Base-by-base conservation (phyloP, 1,284 basidiomycete genomes). In the Puccinia hordei region DNA sequence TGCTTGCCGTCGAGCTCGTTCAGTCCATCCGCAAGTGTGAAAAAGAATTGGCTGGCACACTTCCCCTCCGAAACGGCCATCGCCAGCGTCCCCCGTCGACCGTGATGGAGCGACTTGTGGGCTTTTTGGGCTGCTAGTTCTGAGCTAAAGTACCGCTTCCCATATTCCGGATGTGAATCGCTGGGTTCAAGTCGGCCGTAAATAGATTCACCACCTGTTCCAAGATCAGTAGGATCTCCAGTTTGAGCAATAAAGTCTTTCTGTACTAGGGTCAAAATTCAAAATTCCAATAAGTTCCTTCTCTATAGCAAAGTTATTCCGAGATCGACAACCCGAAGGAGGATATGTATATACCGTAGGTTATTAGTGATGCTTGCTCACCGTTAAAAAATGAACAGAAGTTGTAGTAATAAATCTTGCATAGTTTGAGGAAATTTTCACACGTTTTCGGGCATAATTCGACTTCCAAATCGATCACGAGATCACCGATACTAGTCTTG, bases 1-100 rank as follows among this genome's bases (percentile, higher is more conserved):
- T 98, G 96, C 85, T 94, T 95, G 77, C 93, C 93, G 84, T 99
- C 96, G 51, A 99, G 89, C 85, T 98, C 98, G 82, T 95, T 93
- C 84, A 98, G 93, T 81, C 91, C 90, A 83, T 96, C 93, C 24
- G 89, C 91, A 0, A 99, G 88, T 0, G 96, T 98, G 83, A 99
- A 90, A 87, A 98, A 98, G 88, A 98, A 99, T 85, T 98, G 96
- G 83, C 92, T 93, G 4, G 93, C 96, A 83, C 93, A 95, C 6
- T 94, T 93, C 9, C 93, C 91, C 78, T 89, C 87, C n/a, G 86
- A 86, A 17, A 97, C 90, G 8, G 95, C 95, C 95, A 97, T 98
- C 0, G 93, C 95, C 3, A 99, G 92, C 0, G 94, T 98, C 10
- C 96, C 96, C 83, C 90, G 91, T n/a, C 88, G 86, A 0, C 88